These are phyloP conservation scores for Lunasporangiospora selenospora DNA, from an alignment of 192 early-diverging fungal species.

Conservation along the genomic window DNA sequence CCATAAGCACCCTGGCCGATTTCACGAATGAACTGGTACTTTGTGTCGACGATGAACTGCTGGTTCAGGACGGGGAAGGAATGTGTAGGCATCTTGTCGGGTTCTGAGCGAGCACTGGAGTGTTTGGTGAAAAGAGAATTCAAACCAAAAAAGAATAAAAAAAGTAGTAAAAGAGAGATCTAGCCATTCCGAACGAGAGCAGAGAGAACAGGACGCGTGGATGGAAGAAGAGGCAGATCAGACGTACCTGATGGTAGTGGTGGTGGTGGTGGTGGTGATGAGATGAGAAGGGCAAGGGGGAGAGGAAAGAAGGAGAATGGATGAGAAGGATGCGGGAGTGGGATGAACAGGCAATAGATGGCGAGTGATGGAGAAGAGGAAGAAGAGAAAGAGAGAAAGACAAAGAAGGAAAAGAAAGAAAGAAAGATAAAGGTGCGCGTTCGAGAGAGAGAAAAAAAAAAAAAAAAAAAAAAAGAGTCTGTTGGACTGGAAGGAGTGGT, in stretches of 20 bases:
- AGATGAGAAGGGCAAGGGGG: not conserved
- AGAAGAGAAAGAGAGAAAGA: not conserved
- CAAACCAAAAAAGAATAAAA: too few species aligned
- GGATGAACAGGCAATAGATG: not conserved
- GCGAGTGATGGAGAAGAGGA: not conserved
- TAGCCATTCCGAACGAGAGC: too few species aligned
- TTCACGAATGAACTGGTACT: conserved; percentile 80
- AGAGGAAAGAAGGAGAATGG: not conserved
- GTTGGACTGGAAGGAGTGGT: not conserved
- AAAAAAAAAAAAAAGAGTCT: not conserved
- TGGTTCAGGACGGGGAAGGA: conserved; percentile 51
- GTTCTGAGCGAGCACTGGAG: too few species aligned
- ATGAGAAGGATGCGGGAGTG: not conserved
- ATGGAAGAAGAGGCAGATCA: too few species aligned
- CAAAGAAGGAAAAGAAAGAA: not conserved
- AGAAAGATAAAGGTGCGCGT: not conserved
- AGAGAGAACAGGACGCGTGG: too few species aligned
- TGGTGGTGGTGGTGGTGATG: not conserved
- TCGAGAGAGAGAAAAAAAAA: not conserved
- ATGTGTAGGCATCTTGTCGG: conserved; percentile 17
- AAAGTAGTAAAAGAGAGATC: too few species aligned
- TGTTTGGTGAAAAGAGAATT: too few species aligned
- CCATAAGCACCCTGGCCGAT: conserved; percentile 93
- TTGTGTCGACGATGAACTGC: conserved; percentile 50
- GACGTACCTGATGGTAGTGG: too few species aligned